Conservation (phyloP, 2,329 filamentous ascomycete genomes). For the Paraconiothyrium brasiliense region DNA sequence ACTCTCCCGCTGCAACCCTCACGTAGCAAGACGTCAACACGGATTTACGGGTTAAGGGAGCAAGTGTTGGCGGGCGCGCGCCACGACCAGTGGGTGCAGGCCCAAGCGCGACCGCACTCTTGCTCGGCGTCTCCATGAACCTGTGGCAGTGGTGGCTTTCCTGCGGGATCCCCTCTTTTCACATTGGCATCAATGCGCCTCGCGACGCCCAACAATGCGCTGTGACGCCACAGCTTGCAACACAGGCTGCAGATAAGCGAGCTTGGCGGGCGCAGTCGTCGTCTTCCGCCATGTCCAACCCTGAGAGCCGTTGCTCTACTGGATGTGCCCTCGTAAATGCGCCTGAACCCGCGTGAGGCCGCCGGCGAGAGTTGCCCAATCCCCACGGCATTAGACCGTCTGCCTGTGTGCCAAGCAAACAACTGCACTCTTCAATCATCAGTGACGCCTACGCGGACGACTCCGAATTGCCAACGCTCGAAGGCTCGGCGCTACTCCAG, state of each 20-base stretch:
- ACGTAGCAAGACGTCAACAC: neutral
- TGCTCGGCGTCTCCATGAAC: constrained; percentile 17
- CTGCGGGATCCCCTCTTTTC: constrained; percentile 30
- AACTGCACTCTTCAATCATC: constrained; percentile 1
- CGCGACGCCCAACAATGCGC: constrained; percentile 30
- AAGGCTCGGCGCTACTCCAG: constrained; percentile 25
- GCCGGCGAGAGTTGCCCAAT: constrained; percentile 8
- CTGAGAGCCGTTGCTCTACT: constrained; percentile 7
- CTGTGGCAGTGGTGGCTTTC: constrained; percentile 46
- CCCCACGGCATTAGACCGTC: neutral
- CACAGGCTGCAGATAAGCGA: constrained; percentile 45
- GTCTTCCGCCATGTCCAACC: constrained; percentile 15
- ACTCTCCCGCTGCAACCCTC: neutral
- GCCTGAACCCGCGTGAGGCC: constrained; percentile 6
- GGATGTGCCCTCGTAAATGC: constrained; percentile 7
- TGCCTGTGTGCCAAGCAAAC: neutral
- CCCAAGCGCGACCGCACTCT: neutral
- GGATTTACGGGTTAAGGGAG: too few relatives aligned
- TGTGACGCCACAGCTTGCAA: constrained; percentile 38
- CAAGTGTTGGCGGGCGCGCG: too few relatives aligned
- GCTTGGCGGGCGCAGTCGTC: constrained; percentile 42
- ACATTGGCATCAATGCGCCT: constrained; percentile 25
- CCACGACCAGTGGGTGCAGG: too few relatives aligned
- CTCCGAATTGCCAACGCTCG: constrained; percentile 15
- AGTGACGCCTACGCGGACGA: constrained; percentile 5